Evolutionary conservation across 2,329 filamentous ascomycete species (phyloP), one percentile per base, ranked within the genome.

Genomic region (Knoxdaviesia proteae): DNA sequence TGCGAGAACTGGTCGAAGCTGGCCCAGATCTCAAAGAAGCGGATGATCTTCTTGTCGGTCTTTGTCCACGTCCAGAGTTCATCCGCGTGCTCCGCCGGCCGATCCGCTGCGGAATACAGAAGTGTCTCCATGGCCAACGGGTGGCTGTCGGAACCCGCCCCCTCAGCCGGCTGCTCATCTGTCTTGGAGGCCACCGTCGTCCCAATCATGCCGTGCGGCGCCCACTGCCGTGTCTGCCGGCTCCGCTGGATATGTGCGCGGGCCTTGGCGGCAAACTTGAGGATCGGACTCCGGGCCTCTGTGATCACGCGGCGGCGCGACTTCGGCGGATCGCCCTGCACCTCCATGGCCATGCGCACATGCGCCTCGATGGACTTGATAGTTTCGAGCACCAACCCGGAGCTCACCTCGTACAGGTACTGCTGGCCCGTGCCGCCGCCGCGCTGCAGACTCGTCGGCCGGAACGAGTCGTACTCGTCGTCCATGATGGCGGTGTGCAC

Each of bases 21-120:
- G 20, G 72, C 64, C 74, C 80, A 86, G 38, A 74, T 65, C 53
- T 84, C 73, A 40, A 90, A 60, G 50, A 84, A 87, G 1, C 64
- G 59, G 41, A 88, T 63, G 40, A 84, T 65, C 29, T 71, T 62
- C 36, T 62, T 53, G 46, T 79, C 74, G 5, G 58, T 49, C 2
- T 58, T 50, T 4, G 60, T 64, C 60, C 76, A 80, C 0, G 46
- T 20, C 20, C 20, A 20, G 20, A 20, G 20, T 20, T 20, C 20
- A 20, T 34, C 41, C 33, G 43, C 30, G 35, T 32, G 38, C 32
- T 45, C 47, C 30, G 40, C 38, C 30, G 48, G 6, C 7, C 20
- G 3, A 20, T 49, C 45, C 11, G 47, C 51, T 8, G 49, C 58
- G 7, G 61, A 61, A 20, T 20, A 20, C 20, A 20, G 20, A 20